Conservation (phyloP, 2,329 filamentous ascomycete genomes). For the Furcasterigmium furcatum region DNA sequence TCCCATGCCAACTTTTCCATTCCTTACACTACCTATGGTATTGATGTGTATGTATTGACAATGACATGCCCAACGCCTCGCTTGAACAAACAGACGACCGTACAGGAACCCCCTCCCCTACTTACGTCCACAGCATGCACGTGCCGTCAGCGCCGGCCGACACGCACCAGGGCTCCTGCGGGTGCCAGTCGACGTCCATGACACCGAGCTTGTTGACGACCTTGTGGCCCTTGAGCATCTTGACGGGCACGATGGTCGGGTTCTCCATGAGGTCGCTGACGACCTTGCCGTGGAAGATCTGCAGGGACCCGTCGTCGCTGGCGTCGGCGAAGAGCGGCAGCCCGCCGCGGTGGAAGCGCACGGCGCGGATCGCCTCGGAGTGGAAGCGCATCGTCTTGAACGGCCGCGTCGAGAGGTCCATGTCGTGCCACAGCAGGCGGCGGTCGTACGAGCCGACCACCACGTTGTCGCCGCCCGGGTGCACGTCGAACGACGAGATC, state of each 20-base stretch:
- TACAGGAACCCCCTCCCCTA: background rate
- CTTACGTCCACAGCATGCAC: constrained; percentile 79
- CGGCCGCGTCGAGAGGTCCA: constrained; percentile 84
- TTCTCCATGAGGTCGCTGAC: constrained; percentile 95
- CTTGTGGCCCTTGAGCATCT: constrained; percentile 87
- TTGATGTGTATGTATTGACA: background rate
- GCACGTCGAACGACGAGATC: constrained; percentile 93
- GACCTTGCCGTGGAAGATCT: constrained; percentile 96
- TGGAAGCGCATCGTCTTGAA: constrained; percentile 98
- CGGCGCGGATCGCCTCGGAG: constrained; percentile 82
- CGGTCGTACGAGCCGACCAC: constrained; percentile 95
- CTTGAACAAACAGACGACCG: constrained; percentile 1
- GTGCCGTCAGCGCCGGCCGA: constrained; percentile 94
- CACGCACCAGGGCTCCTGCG: constrained; percentile 87
- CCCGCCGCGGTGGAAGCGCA: constrained; percentile 77
- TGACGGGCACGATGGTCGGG: constrained; percentile 92
- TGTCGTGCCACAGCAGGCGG: constrained; percentile 91
- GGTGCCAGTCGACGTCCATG: constrained; percentile 95
- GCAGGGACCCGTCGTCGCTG: constrained; percentile 89
- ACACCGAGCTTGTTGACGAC: constrained; percentile 84
- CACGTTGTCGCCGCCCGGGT: constrained; percentile 89
- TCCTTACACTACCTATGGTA: background rate
- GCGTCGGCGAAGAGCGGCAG: constrained; percentile 89
- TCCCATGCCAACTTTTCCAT: background rate
- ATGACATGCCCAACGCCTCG: background rate